phyloP scores from a whole-genome alignment of 2,329 filamentous ascomycete genomes.

The Knufia petricola region DNA sequence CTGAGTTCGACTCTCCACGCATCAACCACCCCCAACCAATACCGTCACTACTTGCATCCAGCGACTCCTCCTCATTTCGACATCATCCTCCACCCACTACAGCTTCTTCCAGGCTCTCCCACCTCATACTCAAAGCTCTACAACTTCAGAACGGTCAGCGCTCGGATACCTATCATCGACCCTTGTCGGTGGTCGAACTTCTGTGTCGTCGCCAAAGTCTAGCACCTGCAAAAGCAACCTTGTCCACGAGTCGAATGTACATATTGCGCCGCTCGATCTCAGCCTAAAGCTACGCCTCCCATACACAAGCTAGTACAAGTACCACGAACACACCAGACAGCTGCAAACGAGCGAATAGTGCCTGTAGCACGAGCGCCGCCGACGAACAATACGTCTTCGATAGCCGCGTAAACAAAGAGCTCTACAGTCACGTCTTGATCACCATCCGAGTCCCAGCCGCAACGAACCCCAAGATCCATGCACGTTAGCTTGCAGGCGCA shows the following conservation, averaged over 20 bases:
- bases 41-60: not conserved
- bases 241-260: slow-evolving; percentile 1
- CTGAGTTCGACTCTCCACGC: not conserved
- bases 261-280: slow-evolving; percentile 4
- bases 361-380: not conserved
- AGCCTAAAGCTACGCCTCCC: not conserved
- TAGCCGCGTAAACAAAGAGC: not conserved
- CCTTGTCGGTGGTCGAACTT: not conserved
- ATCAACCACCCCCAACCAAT: not conserved
- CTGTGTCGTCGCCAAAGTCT: not conserved
- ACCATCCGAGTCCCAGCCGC: not conserved
- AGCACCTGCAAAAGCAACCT: not conserved
- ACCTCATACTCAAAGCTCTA: not conserved
- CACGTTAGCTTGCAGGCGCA: not conserved
- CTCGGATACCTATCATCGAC: not conserved
- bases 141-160: not conserved
- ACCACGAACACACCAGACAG: not conserved
- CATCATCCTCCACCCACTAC: slow-evolving; percentile 2
- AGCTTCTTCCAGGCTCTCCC: slow-evolving; percentile 5
- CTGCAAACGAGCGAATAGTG: not conserved
- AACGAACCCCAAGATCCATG: not conserved
- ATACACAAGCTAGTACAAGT: not conserved
- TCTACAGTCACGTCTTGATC: not conserved
- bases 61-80: slow-evolving; percentile 3
- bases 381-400: not conserved